Percentiles rank a stretch among this genome's conserved stretches.
Conservation (phyloP, 495 filamentous ascomycete genomes). For the Pseudoneurospora amorphoporcata region DNA sequence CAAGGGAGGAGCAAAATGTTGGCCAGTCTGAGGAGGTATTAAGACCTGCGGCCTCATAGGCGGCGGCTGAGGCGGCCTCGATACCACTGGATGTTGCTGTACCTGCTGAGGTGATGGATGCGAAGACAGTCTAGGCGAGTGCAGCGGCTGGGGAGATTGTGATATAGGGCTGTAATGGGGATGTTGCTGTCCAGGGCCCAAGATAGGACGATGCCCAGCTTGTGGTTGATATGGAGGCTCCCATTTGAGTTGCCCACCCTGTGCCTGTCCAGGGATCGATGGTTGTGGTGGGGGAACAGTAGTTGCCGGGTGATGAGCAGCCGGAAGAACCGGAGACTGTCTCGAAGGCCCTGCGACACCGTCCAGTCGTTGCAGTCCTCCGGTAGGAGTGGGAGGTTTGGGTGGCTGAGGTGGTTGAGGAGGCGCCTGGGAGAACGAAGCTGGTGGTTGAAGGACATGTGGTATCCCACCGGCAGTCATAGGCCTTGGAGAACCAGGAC, state of each 20-base stretch:
- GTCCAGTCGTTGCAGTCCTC: conserved; percentile 24
- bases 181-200: conserved; percentile 13
- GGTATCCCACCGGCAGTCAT: conserved; percentile 10
- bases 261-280: background rate
- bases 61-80: conserved; percentile 19
- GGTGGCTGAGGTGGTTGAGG: conserved; percentile 14
- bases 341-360: conserved; percentile 4
- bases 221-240: conserved; percentile 39
- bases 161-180: conserved; percentile 8
- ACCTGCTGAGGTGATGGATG: conserved; percentile 11
- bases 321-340: conserved; percentile 5
- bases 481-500: conserved; percentile 19
- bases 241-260: conserved; percentile 31
- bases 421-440: conserved; percentile 16
- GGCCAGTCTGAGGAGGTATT: conserved; percentile 27
- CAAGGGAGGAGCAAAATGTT: conserved; percentile 26
- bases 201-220: background rate
- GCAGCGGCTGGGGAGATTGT: conserved; percentile 11
- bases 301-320: conserved; percentile 1
- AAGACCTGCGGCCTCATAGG: conserved; percentile 19
- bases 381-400: conserved; percentile 13
- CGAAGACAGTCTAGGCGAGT: conserved; percentile 3
- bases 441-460: conserved; percentile 32
- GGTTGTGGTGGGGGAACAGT: conserved; percentile 2
- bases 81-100: conserved; percentile 6